Conservation (phyloP, 2,329 filamentous ascomycete species). For the Balansia obtecta region DNA sequence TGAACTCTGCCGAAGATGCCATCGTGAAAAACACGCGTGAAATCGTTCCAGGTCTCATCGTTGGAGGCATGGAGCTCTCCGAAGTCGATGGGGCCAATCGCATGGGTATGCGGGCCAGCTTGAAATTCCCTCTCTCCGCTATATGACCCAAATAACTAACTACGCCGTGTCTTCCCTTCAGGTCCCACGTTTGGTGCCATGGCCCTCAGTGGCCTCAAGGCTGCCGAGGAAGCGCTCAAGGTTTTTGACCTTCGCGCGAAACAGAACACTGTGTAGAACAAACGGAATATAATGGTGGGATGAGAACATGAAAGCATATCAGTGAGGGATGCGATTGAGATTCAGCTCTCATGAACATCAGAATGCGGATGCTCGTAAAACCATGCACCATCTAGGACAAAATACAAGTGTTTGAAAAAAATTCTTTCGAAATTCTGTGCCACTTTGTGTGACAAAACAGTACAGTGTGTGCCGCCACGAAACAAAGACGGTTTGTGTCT, state of each 20-base stretch:
- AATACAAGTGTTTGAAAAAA: neutral
- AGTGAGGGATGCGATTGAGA: neutral
- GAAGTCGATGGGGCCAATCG: slow-evolving; percentile 86
- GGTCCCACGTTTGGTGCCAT: slow-evolving; percentile 78
- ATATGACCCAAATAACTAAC: too few relatives aligned
- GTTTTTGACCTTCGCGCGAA: slow-evolving; percentile 68
- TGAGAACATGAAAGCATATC: neutral
- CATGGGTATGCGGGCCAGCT: slow-evolving; percentile 46
- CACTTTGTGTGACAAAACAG: neutral
- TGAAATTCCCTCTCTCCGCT: neutral
- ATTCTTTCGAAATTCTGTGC: neutral
- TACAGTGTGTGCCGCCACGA: neutral
- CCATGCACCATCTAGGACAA: neutral
- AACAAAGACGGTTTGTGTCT: too few relatives aligned
- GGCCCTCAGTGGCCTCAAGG: slow-evolving; percentile 79
- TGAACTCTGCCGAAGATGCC: slow-evolving; percentile 82
- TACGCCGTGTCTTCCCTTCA: slow-evolving; percentile 8
- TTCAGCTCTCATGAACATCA: neutral
- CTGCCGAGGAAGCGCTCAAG: slow-evolving; percentile 71
- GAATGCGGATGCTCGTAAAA: neutral
- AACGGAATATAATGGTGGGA: neutral
- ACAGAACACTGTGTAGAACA: slow-evolving; percentile 48
- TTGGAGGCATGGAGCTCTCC: slow-evolving; percentile 89
- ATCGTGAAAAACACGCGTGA: slow-evolving; percentile 89
- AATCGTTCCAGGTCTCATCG: slow-evolving; percentile 75